These are phyloP conservation scores for Tulasnella calospora DNA, from an alignment of 768 basidiomycete species.

Conservation along the genomic window DNA sequence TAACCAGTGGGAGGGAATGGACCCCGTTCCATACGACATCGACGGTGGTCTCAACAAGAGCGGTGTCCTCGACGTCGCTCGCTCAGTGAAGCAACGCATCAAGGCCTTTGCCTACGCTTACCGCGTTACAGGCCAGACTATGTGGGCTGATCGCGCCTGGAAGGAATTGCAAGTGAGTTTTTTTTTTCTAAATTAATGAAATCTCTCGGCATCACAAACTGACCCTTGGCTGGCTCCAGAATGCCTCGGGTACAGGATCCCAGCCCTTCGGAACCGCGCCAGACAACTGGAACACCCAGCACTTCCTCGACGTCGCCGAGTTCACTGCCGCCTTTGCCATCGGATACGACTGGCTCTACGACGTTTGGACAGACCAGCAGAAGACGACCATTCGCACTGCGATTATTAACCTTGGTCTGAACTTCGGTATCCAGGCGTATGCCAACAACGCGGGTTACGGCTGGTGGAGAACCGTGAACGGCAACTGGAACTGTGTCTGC, in stretches of 20 bases:
- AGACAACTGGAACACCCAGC: slow-evolving; percentile 74
- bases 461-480: slow-evolving; percentile 76
- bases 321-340: slow-evolving; percentile 82
- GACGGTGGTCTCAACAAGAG: slow-evolving; percentile 64
- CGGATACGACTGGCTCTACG: slow-evolving; percentile 95
- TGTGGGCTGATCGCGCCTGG: slow-evolving; percentile 85
- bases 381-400: slow-evolving; percentile 61
- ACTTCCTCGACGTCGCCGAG: slow-evolving; percentile 94
- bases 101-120: slow-evolving; percentile 92
- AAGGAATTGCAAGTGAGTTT: slow-evolving; percentile 66
- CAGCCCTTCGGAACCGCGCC: slow-evolving; percentile 60
- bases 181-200: slow-evolving; percentile 26
- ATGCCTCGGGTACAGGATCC: slow-evolving; percentile 67
- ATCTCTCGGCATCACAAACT: background rate
- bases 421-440: slow-evolving; percentile 55
- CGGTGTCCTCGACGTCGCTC: slow-evolving; percentile 87
- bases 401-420: slow-evolving; percentile 74
- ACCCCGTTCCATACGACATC: slow-evolving; percentile 62
- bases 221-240: slow-evolving; percentile 42
- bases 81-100: slow-evolving; percentile 82
- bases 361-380: slow-evolving; percentile 71
- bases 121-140: slow-evolving; percentile 85
- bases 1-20: slow-evolving; percentile 56
- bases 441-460: slow-evolving; percentile 44
- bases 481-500: slow-evolving; percentile 97